Conservation (phyloP, 805 yeast species). For the Saturnispora bothae region DNA sequence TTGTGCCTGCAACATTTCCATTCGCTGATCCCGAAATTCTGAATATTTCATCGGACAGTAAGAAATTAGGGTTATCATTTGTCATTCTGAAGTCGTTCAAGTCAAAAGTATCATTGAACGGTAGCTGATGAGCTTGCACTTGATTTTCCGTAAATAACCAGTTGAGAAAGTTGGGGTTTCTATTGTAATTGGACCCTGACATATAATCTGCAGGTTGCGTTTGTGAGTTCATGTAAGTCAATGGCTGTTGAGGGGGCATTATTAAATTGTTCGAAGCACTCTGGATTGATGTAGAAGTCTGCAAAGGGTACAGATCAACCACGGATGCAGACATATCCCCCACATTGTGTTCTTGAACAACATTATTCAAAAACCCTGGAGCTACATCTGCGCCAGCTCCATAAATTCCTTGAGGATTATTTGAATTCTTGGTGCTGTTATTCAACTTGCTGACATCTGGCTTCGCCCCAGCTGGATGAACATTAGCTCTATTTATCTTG, state of each 20-base stretch:
- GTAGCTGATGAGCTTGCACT: neutral
- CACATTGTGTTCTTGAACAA: neutral
- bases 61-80: conserved; percentile 22
- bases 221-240: too few relatives aligned
- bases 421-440: too few relatives aligned
- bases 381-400: too few relatives aligned
- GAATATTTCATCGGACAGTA: conserved; percentile 23
- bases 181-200: neutral
- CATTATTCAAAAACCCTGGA: neutral
- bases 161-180: conserved; percentile 17
- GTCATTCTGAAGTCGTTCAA: conserved; percentile 19
- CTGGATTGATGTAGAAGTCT: neutral
- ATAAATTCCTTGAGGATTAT: too few relatives aligned
- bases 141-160: conserved; percentile 22
- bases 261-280: too few relatives aligned
- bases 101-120: conserved; percentile 11
- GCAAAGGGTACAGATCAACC: neutral
- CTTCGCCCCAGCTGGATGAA: neutral
- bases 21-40: too few relatives aligned
- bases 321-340: neutral
- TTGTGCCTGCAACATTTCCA: too few relatives aligned
- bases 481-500: neutral
- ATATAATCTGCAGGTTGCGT: too few relatives aligned
- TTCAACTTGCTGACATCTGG: too few relatives aligned
- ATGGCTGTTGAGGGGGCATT: too few relatives aligned